These are phyloP conservation scores for Phenoliferia sp. DNA, from an alignment of 1,284 basidiomycete species.

Conservation along the genomic window DNA sequence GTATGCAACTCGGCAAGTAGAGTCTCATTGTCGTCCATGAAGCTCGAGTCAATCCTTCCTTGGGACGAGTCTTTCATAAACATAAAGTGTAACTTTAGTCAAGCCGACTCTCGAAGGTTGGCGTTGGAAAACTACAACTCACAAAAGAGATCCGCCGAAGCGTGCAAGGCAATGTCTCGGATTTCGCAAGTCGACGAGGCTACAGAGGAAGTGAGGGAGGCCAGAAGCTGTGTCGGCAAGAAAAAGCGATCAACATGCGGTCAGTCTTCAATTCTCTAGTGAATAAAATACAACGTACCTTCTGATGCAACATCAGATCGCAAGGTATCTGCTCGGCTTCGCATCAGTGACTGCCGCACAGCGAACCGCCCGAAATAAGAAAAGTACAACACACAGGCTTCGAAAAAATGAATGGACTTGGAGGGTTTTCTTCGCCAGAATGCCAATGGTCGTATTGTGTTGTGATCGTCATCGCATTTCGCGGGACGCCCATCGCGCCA, in stretches of 20 bases:
- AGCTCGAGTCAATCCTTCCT: slow-evolving; percentile 65
- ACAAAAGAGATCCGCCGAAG: slow-evolving; percentile 27
- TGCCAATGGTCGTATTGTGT: slow-evolving; percentile 77
- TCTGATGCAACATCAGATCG: slow-evolving; percentile 52
- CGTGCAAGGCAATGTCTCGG: slow-evolving; percentile 11
- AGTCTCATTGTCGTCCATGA: slow-evolving; percentile 65
- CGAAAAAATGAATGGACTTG: slow-evolving; percentile 56
- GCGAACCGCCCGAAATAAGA: background rate
- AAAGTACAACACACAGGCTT: slow-evolving; percentile 48
- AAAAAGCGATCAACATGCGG: background rate
- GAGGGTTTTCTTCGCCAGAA: slow-evolving; percentile 34
- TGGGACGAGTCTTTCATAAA: slow-evolving; percentile 59
- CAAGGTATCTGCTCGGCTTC: slow-evolving; percentile 48
- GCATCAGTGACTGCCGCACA: background rate
- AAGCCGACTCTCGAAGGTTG: background rate
- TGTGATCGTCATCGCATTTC: slow-evolving; percentile 58
- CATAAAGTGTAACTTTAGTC: background rate
- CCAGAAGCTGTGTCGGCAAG: slow-evolving; percentile 5
- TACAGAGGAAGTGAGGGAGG: background rate
- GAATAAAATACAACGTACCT: slow-evolving; percentile 20
- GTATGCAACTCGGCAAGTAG: slow-evolving; percentile 57
- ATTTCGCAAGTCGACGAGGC: background rate
- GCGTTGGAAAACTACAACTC: background rate
- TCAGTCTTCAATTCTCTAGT: background rate
- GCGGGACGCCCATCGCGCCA: slow-evolving; percentile 57